Evolutionary conservation across 148 eudicot species (phyloP), one percentile per base, ranked within the genome.

Genomic region (Silene conica): DNA sequence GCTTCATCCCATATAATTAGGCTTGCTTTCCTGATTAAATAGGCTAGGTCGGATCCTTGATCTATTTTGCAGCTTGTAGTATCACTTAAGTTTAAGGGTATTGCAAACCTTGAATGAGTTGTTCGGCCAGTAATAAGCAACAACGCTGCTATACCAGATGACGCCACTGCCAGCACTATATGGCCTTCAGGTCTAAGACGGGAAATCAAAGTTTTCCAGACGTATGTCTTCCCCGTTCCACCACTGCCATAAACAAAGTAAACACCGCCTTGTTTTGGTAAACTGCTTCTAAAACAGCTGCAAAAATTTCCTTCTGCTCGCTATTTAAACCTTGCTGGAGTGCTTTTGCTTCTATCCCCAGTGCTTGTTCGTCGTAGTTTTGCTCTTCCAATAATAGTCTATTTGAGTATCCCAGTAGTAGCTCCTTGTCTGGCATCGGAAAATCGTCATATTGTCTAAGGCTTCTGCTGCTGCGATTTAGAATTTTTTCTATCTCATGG

Each of bases 211-310:
- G 73, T 54, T 26, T 54, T 54, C 43, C 73, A 31, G 0, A 63
- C 18, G 31, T 70, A 16, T 25, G 66, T 63, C 18, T 63, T 63
- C 18, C 41, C 66, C 0, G 66, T 63, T 23, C 63, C 60, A 11
- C 73, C 73, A 48, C 57, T 21, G 4, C 73, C 62, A 55, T 70
- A 70, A 25, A 70, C 22, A 26, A 70, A 54, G 63, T 2, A 70
- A 3, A 70, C 19, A 1, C 46, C 10, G 4, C 73, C 73, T 25
- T n/a, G n/a, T 15, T 14, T 12, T 22, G 3, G 38, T 52, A 6
- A 5, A 52, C 34, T 19, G 22, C 62, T 12, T 16, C 8, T 10
- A 55, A 14, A 1, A 70, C 12, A 2, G n/a, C 19, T 6, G 26
- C 50, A 14, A 55, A 57, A 1, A n/a, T 13, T 10, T 8, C 0